Conservation (phyloP, 2,329 filamentous ascomycete species). For the Sporothrix curviconia region DNA sequence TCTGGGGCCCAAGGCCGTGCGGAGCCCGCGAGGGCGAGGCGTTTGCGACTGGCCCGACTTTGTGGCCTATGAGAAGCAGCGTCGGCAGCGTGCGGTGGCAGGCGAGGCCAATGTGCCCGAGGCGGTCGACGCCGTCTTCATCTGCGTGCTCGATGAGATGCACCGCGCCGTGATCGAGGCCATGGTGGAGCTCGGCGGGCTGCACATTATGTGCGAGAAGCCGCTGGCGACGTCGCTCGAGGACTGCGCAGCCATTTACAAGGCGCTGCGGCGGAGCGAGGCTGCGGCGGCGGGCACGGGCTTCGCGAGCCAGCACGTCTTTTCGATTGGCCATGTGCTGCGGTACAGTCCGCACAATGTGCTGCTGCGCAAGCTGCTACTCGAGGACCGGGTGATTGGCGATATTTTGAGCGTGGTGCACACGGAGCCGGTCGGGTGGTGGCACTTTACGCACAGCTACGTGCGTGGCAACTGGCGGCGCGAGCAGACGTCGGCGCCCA, state of each 20-base stretch:
- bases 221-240: slow-evolving; percentile 73
- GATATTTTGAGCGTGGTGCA: slow-evolving; percentile 82
- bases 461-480: slow-evolving; percentile 93
- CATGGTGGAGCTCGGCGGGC: slow-evolving; percentile 56
- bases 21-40: slow-evolving; percentile 51
- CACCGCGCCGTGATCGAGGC: slow-evolving; percentile 75
- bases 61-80: slow-evolving; percentile 60
- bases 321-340: slow-evolving; percentile 90
- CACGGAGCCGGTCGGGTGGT: slow-evolving; percentile 91
- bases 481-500: slow-evolving; percentile 67
- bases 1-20: slow-evolving; percentile 52
- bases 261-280: slow-evolving; percentile 38
- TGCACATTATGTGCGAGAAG: slow-evolving; percentile 95
- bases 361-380: slow-evolving; percentile 68
- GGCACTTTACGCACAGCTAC: slow-evolving; percentile 89
- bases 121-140: slow-evolving; percentile 56
- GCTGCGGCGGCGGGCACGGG: slow-evolving; percentile 20
- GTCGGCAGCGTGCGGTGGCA: slow-evolving; percentile 45
- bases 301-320: slow-evolving; percentile 40
- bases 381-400: slow-evolving; percentile 70
- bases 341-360: slow-evolving; percentile 92
- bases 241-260: slow-evolving; percentile 72
- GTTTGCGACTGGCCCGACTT: slow-evolving; percentile 72
- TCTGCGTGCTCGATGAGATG: slow-evolving; percentile 76
- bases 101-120: slow-evolving; percentile 39